These are phyloP conservation scores for Penicillium bialowiezense DNA, from an alignment of 495 filamentous ascomycete genomes.

Conservation along the genomic window DNA sequence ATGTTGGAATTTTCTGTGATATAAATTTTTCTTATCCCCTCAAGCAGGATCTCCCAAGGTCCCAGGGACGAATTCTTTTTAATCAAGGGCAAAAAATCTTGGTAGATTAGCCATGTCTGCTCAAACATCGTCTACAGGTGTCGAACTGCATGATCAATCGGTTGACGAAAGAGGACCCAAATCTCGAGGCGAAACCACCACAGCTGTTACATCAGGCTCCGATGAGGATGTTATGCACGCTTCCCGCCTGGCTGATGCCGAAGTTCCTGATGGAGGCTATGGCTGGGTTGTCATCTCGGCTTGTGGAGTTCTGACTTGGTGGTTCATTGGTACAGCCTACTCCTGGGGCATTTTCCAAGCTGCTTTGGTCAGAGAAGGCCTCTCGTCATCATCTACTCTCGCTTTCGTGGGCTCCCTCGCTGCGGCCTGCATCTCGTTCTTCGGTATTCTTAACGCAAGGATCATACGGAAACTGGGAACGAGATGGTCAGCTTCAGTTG, in stretches of 20 bases:
- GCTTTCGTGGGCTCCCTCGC: conserved; percentile 56
- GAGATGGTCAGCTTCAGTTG: conserved; percentile 40
- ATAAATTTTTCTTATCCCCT: too few relatives aligned
- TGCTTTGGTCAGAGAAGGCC: conserved; percentile 44
- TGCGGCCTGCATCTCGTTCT: conserved; percentile 44
- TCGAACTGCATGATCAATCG: too few relatives aligned
- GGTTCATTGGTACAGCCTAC: conserved; percentile 51
- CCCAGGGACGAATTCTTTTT: too few relatives aligned
- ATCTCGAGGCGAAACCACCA: too few relatives aligned
- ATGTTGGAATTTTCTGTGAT: too few relatives aligned
- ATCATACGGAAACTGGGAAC: conserved; percentile 49
- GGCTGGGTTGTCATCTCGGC: conserved; percentile 57
- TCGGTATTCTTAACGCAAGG: conserved; percentile 48
- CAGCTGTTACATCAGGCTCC: too few relatives aligned
- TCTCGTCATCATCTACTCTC: conserved; percentile 47
- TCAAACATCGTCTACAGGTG: too few relatives aligned
- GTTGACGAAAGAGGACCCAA: too few relatives aligned
- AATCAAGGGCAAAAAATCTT: too few relatives aligned
- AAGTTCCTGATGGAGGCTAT: conserved; percentile 57
- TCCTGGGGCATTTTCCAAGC: conserved; percentile 59
- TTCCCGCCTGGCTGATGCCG: conserved; percentile 44
- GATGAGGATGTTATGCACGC: conserved; percentile 44
- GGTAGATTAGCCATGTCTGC: too few relatives aligned
- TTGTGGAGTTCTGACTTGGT: conserved; percentile 52
- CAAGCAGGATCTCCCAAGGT: too few relatives aligned